Evolutionary conservation across 208 protist genomes (phyloP), one percentile per base, ranked within the genome.

Genomic region (Trypanosoma platydactyli): DNA sequence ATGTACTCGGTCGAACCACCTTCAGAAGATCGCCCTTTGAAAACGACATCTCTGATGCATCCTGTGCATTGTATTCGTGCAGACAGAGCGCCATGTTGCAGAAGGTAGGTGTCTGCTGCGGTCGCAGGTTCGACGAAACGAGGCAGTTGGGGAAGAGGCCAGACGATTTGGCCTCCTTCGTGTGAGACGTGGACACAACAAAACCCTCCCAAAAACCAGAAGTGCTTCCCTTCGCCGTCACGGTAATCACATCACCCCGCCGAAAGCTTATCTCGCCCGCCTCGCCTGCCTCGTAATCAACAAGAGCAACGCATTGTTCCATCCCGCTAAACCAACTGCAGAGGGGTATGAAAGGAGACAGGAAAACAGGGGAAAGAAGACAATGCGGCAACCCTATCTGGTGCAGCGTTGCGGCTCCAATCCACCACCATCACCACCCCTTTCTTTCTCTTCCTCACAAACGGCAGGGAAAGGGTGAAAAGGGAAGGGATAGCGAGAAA

Each of bases 141-240:
- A 84, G 46, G 46, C 77, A 81, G 60, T 81, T 81, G 16, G 76
- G 76, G 53, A 82, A 79, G 9, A 82, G 38, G 22, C 70, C 76
- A 11, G 46, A 48, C 15, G 18, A 59, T 25, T 22, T 48, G 35
- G 35, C 18, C 27, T 16, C 48, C 22, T 18, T 13, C 33, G 15
- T 38, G 33, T 22, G 45, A 48, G n/a, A 30, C 12, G 71, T 20
- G 57, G 63, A 18, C 7, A 64, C 73, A 11, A 92, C 80, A 60
- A 85, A 87, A 24, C 94, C 94, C 48, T 90, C 64, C 91, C 91
- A 96, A 77, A 86, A 97, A 3, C 94, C 94, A 22, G 81, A 88
- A 33, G 81, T 76, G 40, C 74, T 68, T 24, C 76, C 83, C 69
- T 96, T 94, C 15, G 71, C 76, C 3, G 80, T 89, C n/a, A 95